Conservation (phyloP, 1,284 basidiomycete genomes). For the Ceratobasidium sp. region DNA sequence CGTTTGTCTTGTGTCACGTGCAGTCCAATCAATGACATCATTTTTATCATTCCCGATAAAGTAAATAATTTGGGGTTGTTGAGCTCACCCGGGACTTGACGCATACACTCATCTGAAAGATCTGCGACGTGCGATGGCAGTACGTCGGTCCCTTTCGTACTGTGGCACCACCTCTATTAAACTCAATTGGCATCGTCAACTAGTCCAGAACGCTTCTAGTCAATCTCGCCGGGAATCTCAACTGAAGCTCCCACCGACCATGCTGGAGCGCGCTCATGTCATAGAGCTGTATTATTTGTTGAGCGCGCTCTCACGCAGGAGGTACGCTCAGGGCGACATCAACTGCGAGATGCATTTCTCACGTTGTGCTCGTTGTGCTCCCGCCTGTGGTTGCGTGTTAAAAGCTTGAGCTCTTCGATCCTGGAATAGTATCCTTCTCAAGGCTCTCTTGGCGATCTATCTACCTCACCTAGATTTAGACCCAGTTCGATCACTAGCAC, state of each 20-base stretch:
- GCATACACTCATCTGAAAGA: background rate
- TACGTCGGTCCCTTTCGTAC: background rate
- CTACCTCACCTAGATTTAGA: background rate
- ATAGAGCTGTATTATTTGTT: background rate
- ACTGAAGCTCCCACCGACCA: constrained; percentile 5
- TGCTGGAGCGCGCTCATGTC: constrained; percentile 3
- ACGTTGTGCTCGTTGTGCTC: background rate
- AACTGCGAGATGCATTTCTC: background rate
- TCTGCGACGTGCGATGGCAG: background rate
- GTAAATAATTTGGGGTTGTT: background rate
- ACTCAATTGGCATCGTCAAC: constrained; percentile 1
- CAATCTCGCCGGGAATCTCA: constrained; percentile 16
- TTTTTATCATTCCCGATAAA: background rate
- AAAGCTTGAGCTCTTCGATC: background rate
- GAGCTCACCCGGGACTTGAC: constrained; percentile 10
- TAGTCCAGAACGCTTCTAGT: constrained; percentile 5
- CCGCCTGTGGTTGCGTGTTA: background rate
- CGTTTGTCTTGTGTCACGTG: background rate
- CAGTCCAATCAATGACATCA: background rate
- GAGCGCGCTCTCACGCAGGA: constrained; percentile 9
- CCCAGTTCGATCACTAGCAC: background rate
- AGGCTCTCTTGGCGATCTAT: background rate
- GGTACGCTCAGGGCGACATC: background rate
- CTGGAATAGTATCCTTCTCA: constrained; percentile 8
- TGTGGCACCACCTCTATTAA: background rate